Conservation (phyloP, 805 yeast species). For the Starmerella apicola region DNA sequence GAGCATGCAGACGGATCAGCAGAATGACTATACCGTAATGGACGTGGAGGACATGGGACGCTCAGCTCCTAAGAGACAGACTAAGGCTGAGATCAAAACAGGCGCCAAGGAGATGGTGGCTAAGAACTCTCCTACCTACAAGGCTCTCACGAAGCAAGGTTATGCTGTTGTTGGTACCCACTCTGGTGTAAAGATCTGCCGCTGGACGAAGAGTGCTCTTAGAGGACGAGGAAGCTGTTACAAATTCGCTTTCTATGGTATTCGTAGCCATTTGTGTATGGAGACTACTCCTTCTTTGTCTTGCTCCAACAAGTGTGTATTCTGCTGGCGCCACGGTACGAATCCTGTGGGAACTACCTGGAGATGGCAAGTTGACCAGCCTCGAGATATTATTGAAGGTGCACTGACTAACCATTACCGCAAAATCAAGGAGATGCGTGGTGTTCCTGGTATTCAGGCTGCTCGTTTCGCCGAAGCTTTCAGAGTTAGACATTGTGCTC, state of each 20-base stretch:
- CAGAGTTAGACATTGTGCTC: conserved; percentile 78
- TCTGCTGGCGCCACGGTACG: conserved; percentile 96
- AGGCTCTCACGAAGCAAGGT: conserved; percentile 83
- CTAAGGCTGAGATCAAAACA: conserved; percentile 4
- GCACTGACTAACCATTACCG: conserved; percentile 82
- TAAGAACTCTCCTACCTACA: conserved; percentile 74
- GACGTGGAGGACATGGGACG: conserved; percentile 86
- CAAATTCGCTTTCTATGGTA: conserved; percentile 85
- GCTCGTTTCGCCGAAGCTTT: conserved; percentile 87
- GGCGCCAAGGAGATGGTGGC: conserved; percentile 71
- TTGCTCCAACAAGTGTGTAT: conserved; percentile 89
- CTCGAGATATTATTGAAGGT: conserved; percentile 70
- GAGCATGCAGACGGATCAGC: background rate
- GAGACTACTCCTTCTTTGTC: conserved; percentile 90
- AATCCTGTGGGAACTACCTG: conserved; percentile 92
- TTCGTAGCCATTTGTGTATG: conserved; percentile 84
- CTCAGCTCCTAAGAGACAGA: conserved; percentile 27
- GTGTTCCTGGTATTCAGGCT: conserved; percentile 87
- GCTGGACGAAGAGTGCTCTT: conserved; percentile 92
- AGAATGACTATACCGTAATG: conserved; percentile 33
- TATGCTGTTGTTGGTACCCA: conserved; percentile 88
- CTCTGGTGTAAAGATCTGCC: conserved; percentile 86
- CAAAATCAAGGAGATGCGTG: conserved; percentile 86
- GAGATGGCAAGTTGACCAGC: conserved; percentile 93
- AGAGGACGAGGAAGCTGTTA: conserved; percentile 92